Evolutionary conservation across 2,329 filamentous ascomycete species (phyloP).

Genomic region (Camptophora hylomeconis): DNA sequence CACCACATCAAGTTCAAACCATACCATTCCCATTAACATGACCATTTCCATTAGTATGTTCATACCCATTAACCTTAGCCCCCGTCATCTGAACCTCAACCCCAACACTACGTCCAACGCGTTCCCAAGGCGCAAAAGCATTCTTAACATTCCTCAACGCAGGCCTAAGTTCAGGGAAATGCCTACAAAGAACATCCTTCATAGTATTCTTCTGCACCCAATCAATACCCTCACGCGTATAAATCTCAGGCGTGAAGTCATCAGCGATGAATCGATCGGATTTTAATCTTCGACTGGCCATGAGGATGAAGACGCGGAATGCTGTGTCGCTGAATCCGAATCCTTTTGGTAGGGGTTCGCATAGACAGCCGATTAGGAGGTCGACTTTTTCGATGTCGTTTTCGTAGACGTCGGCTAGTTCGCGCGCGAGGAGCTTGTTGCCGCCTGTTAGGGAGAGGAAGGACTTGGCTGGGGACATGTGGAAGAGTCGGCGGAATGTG

Average conservation of each 20-base stretch:
- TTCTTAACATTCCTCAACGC: constrained; percentile 6
- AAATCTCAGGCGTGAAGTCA: constrained; percentile 7
- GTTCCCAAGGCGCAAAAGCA: constrained; percentile 7
- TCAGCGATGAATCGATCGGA: constrained; percentile 9
- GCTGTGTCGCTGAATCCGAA: constrained; percentile 38
- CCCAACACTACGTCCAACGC: too few species aligned
- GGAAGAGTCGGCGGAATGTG: constrained; percentile 32
- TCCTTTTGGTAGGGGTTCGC: constrained; percentile 31
- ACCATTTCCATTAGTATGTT: too few species aligned
- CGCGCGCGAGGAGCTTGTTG: constrained; percentile 23
- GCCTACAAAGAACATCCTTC: constrained; percentile 30
- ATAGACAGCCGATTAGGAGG: constrained; percentile 28
- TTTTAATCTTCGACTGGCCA: constrained; percentile 8
- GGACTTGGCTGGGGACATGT: constrained; percentile 18
- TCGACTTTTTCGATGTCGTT: constrained; percentile 31
- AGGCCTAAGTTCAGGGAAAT: constrained; percentile 29
- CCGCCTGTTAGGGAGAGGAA: constrained; percentile 31
- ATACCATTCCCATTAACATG: too few species aligned
- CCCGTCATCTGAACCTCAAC: too few species aligned
- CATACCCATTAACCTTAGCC: too few species aligned
- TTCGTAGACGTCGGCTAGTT: constrained; percentile 27
- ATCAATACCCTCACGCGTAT: constrained; percentile 22
- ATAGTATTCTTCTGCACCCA: constrained; percentile 29
- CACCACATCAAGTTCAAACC: too few species aligned
- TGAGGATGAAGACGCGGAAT: constrained; percentile 24